These are phyloP conservation scores for Lactifluus piperatus DNA, from an alignment of 768 basidiomycete genomes.

Conservation along the genomic window DNA sequence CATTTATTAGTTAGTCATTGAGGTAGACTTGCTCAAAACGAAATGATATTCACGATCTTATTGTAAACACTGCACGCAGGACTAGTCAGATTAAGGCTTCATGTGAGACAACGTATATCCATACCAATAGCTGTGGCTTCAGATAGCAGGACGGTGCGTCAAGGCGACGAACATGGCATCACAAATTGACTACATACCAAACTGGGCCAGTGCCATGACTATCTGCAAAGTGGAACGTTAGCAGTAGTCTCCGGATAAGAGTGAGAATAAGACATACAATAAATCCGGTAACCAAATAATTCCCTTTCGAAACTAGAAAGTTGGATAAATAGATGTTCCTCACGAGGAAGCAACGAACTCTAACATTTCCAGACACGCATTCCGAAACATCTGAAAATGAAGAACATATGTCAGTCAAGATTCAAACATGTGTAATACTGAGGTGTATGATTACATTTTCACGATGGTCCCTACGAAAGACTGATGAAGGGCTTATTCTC, in stretches of 20 bases:
- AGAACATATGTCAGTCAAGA: background rate
- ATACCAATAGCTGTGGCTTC: conserved; percentile 7
- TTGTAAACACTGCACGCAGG: conserved; percentile 31
- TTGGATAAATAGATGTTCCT: background rate
- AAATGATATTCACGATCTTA: conserved; percentile 32
- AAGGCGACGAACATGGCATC: background rate
- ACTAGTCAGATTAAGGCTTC: background rate
- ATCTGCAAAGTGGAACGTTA: conserved; percentile 10
- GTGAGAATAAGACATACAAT: conserved; percentile 9
- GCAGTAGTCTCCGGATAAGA: background rate
- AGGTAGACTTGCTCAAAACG: background rate
- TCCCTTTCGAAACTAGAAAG: conserved; percentile 14
- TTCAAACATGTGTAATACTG: background rate
- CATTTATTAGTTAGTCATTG: background rate
- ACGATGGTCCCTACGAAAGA: conserved; percentile 13
- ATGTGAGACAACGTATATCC: background rate
- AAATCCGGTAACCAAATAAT: conserved; percentile 13
- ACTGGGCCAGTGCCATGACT: conserved; percentile 13
- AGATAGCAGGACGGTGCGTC: background rate
- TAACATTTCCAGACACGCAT: conserved; percentile 21
- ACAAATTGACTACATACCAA: conserved; percentile 9
- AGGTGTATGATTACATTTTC: conserved; percentile 7
- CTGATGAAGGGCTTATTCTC: background rate
- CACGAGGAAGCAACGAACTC: background rate
- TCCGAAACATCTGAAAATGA: conserved; percentile 14